Base-by-base conservation (phyloP, 768 basidiomycete genomes). In the Cyathus striatus region DNA sequence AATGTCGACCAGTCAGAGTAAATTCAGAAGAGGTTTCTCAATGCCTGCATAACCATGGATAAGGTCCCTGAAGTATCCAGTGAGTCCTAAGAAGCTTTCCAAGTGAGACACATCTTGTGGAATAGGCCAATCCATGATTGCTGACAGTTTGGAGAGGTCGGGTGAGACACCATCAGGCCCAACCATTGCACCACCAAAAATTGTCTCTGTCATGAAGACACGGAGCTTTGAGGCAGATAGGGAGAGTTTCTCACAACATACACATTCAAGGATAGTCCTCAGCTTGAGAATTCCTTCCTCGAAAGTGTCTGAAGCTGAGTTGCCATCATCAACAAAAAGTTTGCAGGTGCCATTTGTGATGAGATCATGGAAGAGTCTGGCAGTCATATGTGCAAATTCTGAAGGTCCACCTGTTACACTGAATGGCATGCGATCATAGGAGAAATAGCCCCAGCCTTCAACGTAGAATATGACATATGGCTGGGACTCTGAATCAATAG, bases 241-340 rank as follows among this genome's bases (percentile, higher is more conserved):
- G 0, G 66, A 72, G n/a, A 73, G 41, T 1, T 49, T 40, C 14
- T 46, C 40, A 10, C 57, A 51, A 2, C 65, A 42, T 9, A 63
- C 50, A 3, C 63, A 36, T 0, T 34, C 30, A 7, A 74, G 52
- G 6, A 69, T 40, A 0, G 21, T 20, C 1, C 46, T n/a, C 5
- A 72, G 40, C 1, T 60, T 54, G 3, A 1, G 17, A 23, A 66
- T 22, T 21, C 49, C 48, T 16, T 52, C 51, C 1, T 58, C 50
- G 40, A 72, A 70, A 0, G 32, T 39, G 49, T 71, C 58, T 0
- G 49, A 61, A 14, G 61, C 57, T 4, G 56, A 30, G 0, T 56
- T 63, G 0, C 66, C 59, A 41, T 75, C 63, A 33, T 74, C 68
- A 0, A 73, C 63, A 14, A 69, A 70, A 4, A 63, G 42, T 38